Evolutionary conservation across 805 yeast genomes (phyloP), one percentile per base, ranked within the genome.

Genomic region (Ogataea parapolymorpha): DNA sequence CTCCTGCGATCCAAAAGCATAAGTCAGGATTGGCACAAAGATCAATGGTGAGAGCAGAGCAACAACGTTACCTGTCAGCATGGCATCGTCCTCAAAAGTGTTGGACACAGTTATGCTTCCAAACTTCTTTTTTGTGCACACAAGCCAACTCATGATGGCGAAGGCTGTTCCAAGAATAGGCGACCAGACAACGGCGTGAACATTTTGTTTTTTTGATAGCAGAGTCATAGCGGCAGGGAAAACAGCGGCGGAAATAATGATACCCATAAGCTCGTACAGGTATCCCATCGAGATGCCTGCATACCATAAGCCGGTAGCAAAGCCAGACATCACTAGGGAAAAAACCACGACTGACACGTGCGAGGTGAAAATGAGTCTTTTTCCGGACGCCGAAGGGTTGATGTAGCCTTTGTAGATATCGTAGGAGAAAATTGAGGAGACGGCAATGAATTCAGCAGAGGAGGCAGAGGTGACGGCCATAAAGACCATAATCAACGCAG

Each of bases 381-480:
- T 84, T 51, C 95, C 93, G 6, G 75, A 61, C 4, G 96, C 96
- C 18, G 69, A 67, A 34, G 95, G 95, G 56, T 86, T 79, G 55
- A 88, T 66, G 65, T 89, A 88, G 18, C 80, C 75, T 65, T 86
- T 79, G 77, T 83, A 89, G 46, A 89, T 71, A 65, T 89, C 96
- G 54, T 86, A 89, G 32, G 95, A 85, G 69, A 80, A 76, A 45
- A 89, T 78, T 2, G 95, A 82, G 3, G 95, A 84, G 14, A 86
- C 90, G 2, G 96, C 84, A 58, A 89, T 85, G 55, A 89, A 75
- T 63, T 89, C 96, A 27, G 96, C 91, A 24, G 95, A 85, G 75
- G 86, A 79, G 18, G 96, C 95, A 35, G 95, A 84, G 0, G 96
- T 89, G 31, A 85, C 91, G 18, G 96, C 95, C 90, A 87, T 85